Conservation (phyloP, 2,329 filamentous ascomycete genomes). For the Fusarium sp. region DNA sequence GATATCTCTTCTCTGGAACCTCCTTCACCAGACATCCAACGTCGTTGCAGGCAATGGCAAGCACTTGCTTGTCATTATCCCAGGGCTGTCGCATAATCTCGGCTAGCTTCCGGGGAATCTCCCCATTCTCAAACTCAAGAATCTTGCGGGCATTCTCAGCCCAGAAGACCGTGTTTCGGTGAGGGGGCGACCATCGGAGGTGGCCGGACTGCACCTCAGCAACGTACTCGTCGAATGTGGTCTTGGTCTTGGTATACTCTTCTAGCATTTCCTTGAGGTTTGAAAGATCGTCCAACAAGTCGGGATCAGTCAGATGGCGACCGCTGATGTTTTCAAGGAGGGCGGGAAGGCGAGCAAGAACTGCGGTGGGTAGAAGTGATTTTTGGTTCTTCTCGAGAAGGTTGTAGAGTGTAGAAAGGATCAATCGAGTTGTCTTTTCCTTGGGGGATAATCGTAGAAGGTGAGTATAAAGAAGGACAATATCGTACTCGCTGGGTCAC, state of each 20-base stretch:
- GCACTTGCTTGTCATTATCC: constrained; percentile 85
- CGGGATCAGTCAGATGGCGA: constrained; percentile 73
- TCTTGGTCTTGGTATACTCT: constrained; percentile 77
- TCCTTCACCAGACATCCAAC: constrained; percentile 90
- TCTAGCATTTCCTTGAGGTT: constrained; percentile 72
- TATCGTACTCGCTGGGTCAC: constrained; percentile 79
- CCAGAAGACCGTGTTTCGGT: constrained; percentile 90
- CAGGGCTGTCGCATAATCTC: constrained; percentile 82
- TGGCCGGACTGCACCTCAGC: constrained; percentile 89
- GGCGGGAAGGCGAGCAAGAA: constrained; percentile 83
- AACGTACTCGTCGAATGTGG: constrained; percentile 88
- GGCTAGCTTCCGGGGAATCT: constrained; percentile 82
- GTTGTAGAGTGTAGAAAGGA: constrained; percentile 90
- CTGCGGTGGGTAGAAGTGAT: constrained; percentile 84
- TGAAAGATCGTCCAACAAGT: constrained; percentile 72
- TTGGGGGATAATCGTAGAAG: constrained; percentile 93
- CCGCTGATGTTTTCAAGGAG: constrained; percentile 72
- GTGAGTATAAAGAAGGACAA: constrained; percentile 91
- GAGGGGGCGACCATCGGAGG: constrained; percentile 91
- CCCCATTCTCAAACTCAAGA: constrained; percentile 83
- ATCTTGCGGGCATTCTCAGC: constrained; percentile 90
- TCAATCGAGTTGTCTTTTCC: constrained; percentile 94
- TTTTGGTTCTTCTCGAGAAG: constrained; percentile 78
- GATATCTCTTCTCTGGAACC: constrained; percentile 83
- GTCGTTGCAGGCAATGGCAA: constrained; percentile 94